Base-by-base conservation (phyloP, 106 monocot species). In the Vanilla planifolia region DNA sequence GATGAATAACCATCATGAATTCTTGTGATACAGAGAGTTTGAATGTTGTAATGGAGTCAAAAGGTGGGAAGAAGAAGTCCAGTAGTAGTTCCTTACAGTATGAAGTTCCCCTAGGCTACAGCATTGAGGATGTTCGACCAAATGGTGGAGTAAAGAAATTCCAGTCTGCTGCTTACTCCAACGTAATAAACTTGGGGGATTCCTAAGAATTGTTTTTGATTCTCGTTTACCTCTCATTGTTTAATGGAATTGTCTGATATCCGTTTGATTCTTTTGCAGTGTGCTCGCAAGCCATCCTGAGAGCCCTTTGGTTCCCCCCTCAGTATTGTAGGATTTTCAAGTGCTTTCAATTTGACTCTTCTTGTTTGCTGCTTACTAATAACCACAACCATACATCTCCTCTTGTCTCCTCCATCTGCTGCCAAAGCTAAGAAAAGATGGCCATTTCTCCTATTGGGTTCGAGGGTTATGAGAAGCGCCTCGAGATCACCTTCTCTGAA, bases 11-110 rank as follows among this genome's bases (percentile, higher is more conserved):
- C 7, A 57, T 20, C 2, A 19, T 57, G 33, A 17, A 22, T 35
- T 57, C 35, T 21, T 9, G 15, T 52, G 48, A 33, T 69, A n/a
- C 85, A 85, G 80, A 43, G 62, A 64, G 34, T 26, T 22, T 78
- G 74, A 51, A 83, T 83, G 83, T 69, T 68, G 61, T 84, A 71
- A 84, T 84, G 83, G 83, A 84, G 67, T 70, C 80, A 7, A 85
- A 85, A 71, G 78, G 75, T 64, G 78, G 75, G 8, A 78, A 70
- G 24, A 75, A 75, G 71, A 71, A 71, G 34, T 75, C 71, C 62
- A 71, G 60, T 55, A 83, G 78, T 79, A 78, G 44, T 60, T 72
- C 70, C 14, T 67, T 74, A 60, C 64, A 68, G 9, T 84, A 78
- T 56, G 83, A 84, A 78, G 75, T 43, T 75, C 83, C 83, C 59